phyloP scores from a whole-genome alignment of 2,329 filamentous ascomycete genomes.

The Clonostachys rosea region DNA sequence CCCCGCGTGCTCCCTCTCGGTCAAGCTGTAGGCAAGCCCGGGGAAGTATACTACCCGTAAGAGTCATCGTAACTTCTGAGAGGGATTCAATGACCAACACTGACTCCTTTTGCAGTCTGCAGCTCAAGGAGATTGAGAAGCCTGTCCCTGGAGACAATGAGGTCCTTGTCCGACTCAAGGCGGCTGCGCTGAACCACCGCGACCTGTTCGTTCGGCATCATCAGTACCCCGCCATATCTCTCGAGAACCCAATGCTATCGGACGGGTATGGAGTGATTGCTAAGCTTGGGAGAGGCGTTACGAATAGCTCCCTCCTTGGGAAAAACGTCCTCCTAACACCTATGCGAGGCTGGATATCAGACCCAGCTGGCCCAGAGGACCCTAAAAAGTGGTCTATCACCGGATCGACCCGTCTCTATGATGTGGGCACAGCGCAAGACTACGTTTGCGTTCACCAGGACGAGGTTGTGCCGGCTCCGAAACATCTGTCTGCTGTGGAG shows the following conservation, averaged over 20 bases:
- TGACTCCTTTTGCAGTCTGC: conserved; percentile 34
- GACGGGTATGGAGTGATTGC: conserved; percentile 78
- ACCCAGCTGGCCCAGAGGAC: conserved; percentile 70
- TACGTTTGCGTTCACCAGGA: conserved; percentile 62
- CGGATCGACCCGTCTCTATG: conserved; percentile 60
- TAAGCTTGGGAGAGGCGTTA: conserved; percentile 47
- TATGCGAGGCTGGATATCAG: conserved; percentile 69
- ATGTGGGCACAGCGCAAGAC: conserved; percentile 69
- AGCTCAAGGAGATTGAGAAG: conserved; percentile 55
- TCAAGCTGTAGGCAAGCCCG: conserved; percentile 73
- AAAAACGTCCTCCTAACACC: conserved; percentile 78
- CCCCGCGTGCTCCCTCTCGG: conserved; percentile 48
- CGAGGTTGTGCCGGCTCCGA: conserved; percentile 74
- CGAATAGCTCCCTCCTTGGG: conserved; percentile 30
- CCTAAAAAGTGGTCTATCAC: conserved; percentile 42
- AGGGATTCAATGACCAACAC: background rate
- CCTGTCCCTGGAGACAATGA: conserved; percentile 62
- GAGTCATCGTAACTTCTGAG: background rate
- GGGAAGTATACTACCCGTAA: conserved; percentile 80
- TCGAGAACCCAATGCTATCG: conserved; percentile 72
- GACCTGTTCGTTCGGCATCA: conserved; percentile 93
- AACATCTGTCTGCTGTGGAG: conserved; percentile 67
- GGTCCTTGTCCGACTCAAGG: conserved; percentile 70
- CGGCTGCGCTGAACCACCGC: conserved; percentile 87
- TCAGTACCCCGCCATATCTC: conserved; percentile 82